Conservation (phyloP, 2,329 filamentous ascomycete genomes). For the Tympanopsis confertula region DNA sequence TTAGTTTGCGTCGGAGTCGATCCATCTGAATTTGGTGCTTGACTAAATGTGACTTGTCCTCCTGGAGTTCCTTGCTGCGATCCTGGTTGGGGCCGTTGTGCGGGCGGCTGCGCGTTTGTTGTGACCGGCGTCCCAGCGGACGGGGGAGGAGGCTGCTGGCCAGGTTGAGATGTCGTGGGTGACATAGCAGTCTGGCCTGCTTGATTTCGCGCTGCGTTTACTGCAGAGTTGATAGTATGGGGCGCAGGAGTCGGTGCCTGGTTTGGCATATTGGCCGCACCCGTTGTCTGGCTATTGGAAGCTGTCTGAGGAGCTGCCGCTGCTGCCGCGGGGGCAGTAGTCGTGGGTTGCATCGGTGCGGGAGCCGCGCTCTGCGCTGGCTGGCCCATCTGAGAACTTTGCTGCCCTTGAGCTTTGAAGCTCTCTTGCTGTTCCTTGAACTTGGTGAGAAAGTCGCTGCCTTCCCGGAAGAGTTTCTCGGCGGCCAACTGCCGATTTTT, state of each 20-base stretch:
- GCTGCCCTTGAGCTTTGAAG: conserved; percentile 22
- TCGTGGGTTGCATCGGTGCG: conserved; percentile 2
- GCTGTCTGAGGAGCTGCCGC: too few relatives aligned
- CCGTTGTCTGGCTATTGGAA: conserved; percentile 3
- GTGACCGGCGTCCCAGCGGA: conserved; percentile 6
- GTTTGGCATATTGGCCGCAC: conserved; percentile 5
- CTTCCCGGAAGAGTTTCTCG: conserved; percentile 26
- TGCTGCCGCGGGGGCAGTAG: conserved; percentile 1
- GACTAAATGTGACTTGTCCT: background rate
- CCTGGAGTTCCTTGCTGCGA: background rate
- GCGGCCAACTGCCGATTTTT: conserved; percentile 24
- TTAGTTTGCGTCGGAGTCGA: conserved; percentile 16
- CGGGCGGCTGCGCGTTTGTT: background rate
- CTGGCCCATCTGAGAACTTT: conserved; percentile 11
- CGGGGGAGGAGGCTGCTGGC: conserved; percentile 13
- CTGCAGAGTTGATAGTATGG: conserved; percentile 33
- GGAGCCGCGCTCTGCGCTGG: conserved; percentile 8
- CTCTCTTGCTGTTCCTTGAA: conserved; percentile 33
- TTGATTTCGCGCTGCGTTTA: conserved; percentile 25
- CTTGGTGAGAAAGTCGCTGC: conserved; percentile 29
- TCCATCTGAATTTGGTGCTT: conserved; percentile 4
- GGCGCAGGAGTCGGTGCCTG: conserved; percentile 22
- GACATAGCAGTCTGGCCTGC: conserved; percentile 9
- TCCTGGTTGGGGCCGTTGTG: background rate
- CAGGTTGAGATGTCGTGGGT: conserved; percentile 13